Evolutionary conservation across 768 basidiomycete genomes (phyloP), one percentile per base, ranked within the genome.

Genomic region (Termitomyces sp.): DNA sequence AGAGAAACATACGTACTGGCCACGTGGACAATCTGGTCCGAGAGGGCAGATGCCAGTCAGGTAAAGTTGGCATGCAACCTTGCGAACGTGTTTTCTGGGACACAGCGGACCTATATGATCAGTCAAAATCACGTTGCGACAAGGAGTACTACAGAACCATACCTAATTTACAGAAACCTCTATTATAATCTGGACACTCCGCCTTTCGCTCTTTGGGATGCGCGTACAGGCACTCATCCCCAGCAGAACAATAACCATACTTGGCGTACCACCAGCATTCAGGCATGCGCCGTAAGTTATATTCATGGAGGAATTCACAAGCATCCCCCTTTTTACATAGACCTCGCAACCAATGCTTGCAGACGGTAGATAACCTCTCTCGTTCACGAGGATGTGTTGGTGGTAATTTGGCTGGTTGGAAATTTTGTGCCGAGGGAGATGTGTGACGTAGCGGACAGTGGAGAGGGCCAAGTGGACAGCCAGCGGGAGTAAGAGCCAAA

Each of bases 191-290:
- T 39, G 94, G 94, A 68, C 97, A 99, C 68, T 96, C 94, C 4
- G 92, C 85, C 57, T 86, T 83, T 51, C 94, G 82, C 72, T 94
- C 92, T 70, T 94, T 92, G 13, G 93, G 94, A 68, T 96, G 93
- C 16, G 92, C 92, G 70, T 98, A 99, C 63, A 99, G 77, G 70
- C 97, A 99, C 72, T 98, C 95, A 64, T 96, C 94, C 56, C 97
- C 96, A 20, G 94, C 88, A 26, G 92, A 92, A 71, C 97, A 98
- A 72, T 94, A 98, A 16, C 97, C 97, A 66, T 94, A 95, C 71
- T 96, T 97, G 52, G 92, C 92, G 71, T 87, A 98, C 94, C 94
- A 98, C 88, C 94, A 97, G 67, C 97, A 98, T 70, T 98, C 93
- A 6, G 97, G 97, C 95, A 98, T 98, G 59, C 92, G 88, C 58